A percentile compares a stretch with the other conserved stretches of the same genome.
Conservation (phyloP, 2,329 filamentous ascomycete species). For the Pyricularia grisea region DNA sequence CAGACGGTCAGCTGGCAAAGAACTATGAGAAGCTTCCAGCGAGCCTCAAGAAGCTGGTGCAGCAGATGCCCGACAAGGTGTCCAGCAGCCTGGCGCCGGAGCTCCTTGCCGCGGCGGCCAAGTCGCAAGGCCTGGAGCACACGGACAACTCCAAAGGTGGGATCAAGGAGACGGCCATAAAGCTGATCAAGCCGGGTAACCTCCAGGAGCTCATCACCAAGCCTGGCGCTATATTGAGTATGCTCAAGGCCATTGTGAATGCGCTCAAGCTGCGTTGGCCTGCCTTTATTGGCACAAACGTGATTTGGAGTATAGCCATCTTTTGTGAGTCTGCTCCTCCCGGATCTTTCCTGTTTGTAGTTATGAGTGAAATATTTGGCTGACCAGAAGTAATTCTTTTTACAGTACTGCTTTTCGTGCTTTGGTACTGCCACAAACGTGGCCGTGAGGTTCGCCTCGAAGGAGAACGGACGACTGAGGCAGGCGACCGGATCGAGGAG, state of each 20-base stretch:
- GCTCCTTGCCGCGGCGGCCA: constrained; percentile 67
- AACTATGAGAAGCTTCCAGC: constrained; percentile 61
- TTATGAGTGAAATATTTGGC: not conserved
- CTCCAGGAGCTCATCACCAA: constrained; percentile 75
- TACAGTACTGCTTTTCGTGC: constrained; percentile 82
- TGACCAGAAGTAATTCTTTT: not conserved
- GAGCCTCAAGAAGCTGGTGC: constrained; percentile 78
- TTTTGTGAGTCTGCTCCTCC: constrained; percentile 40
- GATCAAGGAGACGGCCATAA: constrained; percentile 37
- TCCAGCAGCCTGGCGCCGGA: constrained; percentile 70
- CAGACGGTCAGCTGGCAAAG: constrained; percentile 48
- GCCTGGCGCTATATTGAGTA: constrained; percentile 73
- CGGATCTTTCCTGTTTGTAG: not conserved
- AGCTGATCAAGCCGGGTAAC: constrained; percentile 58
- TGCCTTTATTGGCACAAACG: constrained; percentile 82
- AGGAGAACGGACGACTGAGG: constrained; percentile 21
- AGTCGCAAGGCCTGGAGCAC: constrained; percentile 57
- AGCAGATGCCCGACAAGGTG: constrained; percentile 73
- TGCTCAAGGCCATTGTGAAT: constrained; percentile 84
- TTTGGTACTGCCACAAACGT: constrained; percentile 98
- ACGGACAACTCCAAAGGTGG: constrained; percentile 36
- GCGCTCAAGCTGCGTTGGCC: constrained; percentile 84
- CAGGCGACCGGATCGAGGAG: constrained; percentile 31
- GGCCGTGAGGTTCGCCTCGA: constrained; percentile 74
- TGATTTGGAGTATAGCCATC: constrained; percentile 80